phyloP scores from a whole-genome alignment of 306 rosid species.

The Quercus wislizeni region DNA sequence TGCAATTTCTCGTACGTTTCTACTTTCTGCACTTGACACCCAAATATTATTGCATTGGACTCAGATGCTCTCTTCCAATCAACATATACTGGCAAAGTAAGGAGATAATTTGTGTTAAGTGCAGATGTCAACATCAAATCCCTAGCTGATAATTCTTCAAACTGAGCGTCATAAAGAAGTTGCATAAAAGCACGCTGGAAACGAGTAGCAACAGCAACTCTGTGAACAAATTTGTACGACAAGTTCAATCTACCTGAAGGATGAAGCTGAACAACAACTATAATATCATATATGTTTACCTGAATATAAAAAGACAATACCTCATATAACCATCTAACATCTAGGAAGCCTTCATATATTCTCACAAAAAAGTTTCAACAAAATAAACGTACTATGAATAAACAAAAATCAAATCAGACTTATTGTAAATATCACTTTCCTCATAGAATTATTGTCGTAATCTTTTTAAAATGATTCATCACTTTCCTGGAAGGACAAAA shows the following conservation, averaged over 20 bases:
- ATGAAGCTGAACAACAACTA: not conserved
- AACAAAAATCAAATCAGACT: not conserved
- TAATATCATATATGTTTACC: not conserved
- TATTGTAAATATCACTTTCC: not conserved
- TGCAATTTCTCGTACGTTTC: no score
- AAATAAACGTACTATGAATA: not conserved
- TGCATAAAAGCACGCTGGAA: constrained; percentile 88
- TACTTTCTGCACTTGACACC: constrained; percentile 25
- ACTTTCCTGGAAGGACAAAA: not conserved
- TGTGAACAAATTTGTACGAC: constrained; percentile 29
- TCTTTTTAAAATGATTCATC: not conserved
- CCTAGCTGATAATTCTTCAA: constrained; percentile 82
- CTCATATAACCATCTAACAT: not conserved
- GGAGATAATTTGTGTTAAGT: constrained; percentile 88
- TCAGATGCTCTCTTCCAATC: constrained; percentile 94
- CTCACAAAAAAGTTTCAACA: not conserved
- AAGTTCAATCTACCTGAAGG: not conserved
- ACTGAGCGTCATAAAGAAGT: constrained; percentile 80
- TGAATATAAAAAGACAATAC: not conserved
- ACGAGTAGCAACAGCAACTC: constrained; percentile 77
- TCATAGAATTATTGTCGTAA: not conserved
- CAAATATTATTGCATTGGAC: constrained; percentile 91
- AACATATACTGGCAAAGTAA: constrained; percentile 85
- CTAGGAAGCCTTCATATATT: not conserved
- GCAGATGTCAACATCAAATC: constrained; percentile 88